Evolutionary conservation across 129 eudicot genomes (phyloP).

Genomic region (Centaurea solstitialis): DNA sequence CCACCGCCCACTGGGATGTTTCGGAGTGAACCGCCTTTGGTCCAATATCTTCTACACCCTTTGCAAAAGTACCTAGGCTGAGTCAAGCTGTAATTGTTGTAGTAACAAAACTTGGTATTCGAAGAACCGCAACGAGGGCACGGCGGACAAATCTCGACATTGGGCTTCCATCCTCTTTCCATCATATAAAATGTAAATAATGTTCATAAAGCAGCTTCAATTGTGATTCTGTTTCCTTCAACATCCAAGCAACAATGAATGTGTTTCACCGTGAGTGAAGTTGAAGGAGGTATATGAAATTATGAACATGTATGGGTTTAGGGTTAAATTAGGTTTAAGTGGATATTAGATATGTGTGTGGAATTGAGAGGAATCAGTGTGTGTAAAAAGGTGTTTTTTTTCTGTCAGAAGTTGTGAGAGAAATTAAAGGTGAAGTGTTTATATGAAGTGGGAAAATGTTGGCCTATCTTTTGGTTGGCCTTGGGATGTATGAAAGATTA

Average conservation of each 20-base stretch:
- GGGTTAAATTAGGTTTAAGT: conserved; percentile 1
- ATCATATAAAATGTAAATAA: conserved; percentile 20
- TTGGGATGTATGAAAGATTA: conserved; percentile 15
- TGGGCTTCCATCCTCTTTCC: conserved; percentile 76
- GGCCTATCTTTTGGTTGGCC: conserved; percentile 10
- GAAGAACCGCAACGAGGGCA: conserved; percentile 83
- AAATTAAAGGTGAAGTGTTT: conserved; percentile 14
- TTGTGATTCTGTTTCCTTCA: background rate
- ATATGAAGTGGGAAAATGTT: conserved; percentile 25
- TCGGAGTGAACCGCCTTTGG: conserved; percentile 77
- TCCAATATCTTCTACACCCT: conserved; percentile 84
- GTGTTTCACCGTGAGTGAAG: conserved; percentile 22
- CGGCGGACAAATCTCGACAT: conserved; percentile 56
- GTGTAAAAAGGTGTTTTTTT: conserved; percentile 30
- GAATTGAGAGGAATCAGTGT: conserved; percentile 14
- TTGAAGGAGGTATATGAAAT: conserved; percentile 5
- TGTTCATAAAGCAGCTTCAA: conserved; percentile 28
- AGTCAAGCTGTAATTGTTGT: conserved; percentile 73
- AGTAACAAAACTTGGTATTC: conserved; percentile 76
- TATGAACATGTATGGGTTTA: conserved; percentile 6
- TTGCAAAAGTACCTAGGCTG: conserved; percentile 80
- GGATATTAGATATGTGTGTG: conserved; percentile 11
- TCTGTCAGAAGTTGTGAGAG: conserved; percentile 19
- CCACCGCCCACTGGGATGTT: conserved; percentile 80
- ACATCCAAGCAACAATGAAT: conserved; percentile 25